A percentile compares a stretch with the other conserved stretches of the same genome.
Conservation (phyloP, 257 asterid species). For the Ligustrum vulgare region DNA sequence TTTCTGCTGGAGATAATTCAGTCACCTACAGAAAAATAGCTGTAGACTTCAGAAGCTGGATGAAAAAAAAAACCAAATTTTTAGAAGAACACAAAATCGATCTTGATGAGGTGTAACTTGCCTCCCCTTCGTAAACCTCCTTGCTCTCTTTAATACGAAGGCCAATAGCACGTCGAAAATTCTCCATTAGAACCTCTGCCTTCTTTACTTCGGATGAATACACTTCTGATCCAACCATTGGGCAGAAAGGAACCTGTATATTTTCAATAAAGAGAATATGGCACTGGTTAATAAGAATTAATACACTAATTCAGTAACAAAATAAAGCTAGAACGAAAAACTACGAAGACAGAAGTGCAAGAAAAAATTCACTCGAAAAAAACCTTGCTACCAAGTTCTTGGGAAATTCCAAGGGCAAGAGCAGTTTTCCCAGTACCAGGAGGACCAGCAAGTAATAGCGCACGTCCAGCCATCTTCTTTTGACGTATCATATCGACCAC, state of each 20-base stretch:
- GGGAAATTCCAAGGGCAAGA: slow-evolving; percentile 88
- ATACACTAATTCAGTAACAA: too few species aligned
- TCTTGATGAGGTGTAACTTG: slow-evolving; percentile 22
- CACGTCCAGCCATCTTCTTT: slow-evolving; percentile 97
- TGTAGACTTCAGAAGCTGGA: slow-evolving; percentile 1
- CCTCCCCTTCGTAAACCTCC: slow-evolving; percentile 99
- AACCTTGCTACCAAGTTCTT: slow-evolving; percentile 99
- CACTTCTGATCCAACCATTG: slow-evolving; percentile 99
- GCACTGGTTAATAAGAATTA: too few species aligned
- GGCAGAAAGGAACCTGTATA: slow-evolving; percentile 83
- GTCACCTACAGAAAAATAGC: slow-evolving; percentile 60
- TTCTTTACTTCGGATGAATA: slow-evolving; percentile 97
- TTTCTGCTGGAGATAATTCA: slow-evolving; percentile 94
- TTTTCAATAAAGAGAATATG: slow-evolving; percentile 14
- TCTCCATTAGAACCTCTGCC: slow-evolving; percentile 95
- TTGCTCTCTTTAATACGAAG: slow-evolving; percentile 91
- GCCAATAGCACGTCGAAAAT: slow-evolving; percentile 92
- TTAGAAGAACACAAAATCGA: neutral
- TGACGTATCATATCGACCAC: slow-evolving; percentile 97
- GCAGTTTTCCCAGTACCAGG: slow-evolving; percentile 99
- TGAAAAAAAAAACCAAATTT: neutral
- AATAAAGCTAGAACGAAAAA: too few species aligned
- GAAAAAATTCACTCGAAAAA: neutral
- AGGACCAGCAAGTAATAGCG: slow-evolving; percentile 88
- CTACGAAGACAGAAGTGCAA: neutral